A percentile compares a stretch with the other conserved stretches of the same genome.
Conservation (phyloP, 176 grass and related monocot genomes). For the Saccharum spontaneum region DNA sequence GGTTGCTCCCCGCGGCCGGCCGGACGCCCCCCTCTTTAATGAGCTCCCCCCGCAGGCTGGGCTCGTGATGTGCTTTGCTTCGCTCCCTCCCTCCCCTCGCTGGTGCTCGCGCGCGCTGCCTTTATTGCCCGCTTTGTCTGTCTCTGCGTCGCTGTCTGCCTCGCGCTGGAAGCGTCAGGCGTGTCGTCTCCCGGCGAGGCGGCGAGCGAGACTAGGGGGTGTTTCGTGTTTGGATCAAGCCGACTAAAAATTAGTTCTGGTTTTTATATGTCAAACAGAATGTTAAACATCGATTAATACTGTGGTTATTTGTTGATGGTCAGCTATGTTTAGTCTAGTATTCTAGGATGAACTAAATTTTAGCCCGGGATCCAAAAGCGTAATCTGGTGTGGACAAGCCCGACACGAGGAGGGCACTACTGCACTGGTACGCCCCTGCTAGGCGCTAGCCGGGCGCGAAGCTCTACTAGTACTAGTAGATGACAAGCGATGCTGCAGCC, state of each 20-base stretch:
- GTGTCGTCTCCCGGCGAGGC: constrained; percentile 5
- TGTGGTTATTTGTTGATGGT: background rate
- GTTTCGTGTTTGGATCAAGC: no score
- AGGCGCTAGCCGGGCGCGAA: no score
- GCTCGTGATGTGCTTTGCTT: constrained; percentile 47
- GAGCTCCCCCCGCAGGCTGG: background rate
- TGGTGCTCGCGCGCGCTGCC: constrained; percentile 19
- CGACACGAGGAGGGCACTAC: constrained; percentile 26
- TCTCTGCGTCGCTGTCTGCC: constrained; percentile 25
- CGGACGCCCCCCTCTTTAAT: constrained; percentile 26
- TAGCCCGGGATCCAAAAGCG: no score
- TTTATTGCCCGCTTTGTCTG: constrained; percentile 49
- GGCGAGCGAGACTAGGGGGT: background rate
- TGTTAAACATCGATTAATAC: background rate
- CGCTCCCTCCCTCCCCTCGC: background rate
- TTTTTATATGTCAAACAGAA: background rate
- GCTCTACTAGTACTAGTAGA: constrained; percentile 1
- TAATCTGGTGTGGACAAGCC: background rate
- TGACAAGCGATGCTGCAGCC: constrained; percentile 29
- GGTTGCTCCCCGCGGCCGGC: constrained; percentile 27
- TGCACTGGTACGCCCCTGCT: background rate
- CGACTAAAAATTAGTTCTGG: no score
- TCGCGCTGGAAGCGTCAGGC: background rate
- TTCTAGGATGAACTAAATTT: no score
- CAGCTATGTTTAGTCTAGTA: no score